Evolutionary conservation across 352 stramenopile species (phyloP).

Genomic region (Pythium rhizo-oryzae): DNA sequence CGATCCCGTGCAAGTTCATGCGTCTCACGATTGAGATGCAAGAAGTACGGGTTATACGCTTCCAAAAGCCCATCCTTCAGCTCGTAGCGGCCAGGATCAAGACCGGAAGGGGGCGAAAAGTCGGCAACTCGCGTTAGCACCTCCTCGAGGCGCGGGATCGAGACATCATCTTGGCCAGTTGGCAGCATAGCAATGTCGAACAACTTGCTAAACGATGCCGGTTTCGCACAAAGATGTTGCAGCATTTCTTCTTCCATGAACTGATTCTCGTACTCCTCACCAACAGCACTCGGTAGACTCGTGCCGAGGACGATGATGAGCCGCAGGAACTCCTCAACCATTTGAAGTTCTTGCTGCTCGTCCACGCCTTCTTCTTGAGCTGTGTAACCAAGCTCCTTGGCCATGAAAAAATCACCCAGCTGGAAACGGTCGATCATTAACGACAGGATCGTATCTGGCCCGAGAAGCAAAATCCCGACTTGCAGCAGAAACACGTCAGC

Average conservation of each 20-base stretch:
- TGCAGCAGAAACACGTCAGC: constrained; percentile 82
- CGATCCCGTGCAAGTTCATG: constrained; percentile 83
- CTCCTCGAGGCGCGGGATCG: constrained; percentile 62
- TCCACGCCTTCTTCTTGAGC: constrained; percentile 65
- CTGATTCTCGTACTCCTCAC: constrained; percentile 61
- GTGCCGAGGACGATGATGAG: constrained; percentile 80
- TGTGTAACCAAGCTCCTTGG: constrained; percentile 45
- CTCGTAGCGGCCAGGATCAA: constrained; percentile 82
- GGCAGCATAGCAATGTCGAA: constrained; percentile 82
- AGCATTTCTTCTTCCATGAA: constrained; percentile 87
- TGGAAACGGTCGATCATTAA: constrained; percentile 83
- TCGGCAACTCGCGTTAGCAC: constrained; percentile 65
- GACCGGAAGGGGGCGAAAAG: constrained; percentile 71
- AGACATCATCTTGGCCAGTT: constrained; percentile 83
- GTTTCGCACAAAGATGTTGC: constrained; percentile 82
- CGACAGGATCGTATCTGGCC: constrained; percentile 61
- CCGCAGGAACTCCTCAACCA: constrained; percentile 85
- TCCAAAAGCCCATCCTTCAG: constrained; percentile 74
- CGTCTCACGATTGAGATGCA: constrained; percentile 83
- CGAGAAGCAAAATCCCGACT: constrained; percentile 65
- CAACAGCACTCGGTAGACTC: constrained; percentile 64
- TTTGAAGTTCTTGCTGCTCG: constrained; percentile 65
- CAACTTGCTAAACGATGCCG: constrained; percentile 80
- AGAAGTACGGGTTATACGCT: constrained; percentile 87
- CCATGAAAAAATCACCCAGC: constrained; percentile 68